Evolutionary conservation across 192 early-diverging fungal genomes (phyloP), one percentile per base, ranked within the genome.

Genomic region (Coemansia sp.): DNA sequence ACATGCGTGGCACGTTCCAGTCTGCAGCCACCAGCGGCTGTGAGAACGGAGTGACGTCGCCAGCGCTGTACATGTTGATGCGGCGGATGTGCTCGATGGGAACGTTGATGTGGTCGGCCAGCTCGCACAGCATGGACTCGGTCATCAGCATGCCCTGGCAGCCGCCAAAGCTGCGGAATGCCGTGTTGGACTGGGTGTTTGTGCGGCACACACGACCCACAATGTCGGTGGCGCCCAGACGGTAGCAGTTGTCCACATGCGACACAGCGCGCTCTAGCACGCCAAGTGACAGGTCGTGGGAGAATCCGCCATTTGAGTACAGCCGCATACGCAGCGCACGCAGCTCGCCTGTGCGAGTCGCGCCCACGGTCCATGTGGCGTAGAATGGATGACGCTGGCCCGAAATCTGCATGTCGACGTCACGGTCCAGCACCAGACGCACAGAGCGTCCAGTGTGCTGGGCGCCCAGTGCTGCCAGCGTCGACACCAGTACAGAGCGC

Each of bases 151-250:
- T 91, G 39, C 88, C 91, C 76, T 95, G 91, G 53, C 92, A 91
- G 19, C 84, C 91, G 53, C 93, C 93, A 65, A 94, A 95, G 26
- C 92, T 86, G 64, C 93, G 84, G 84, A 93, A 89, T 3, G 93
- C 92, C 47, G 92, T 94, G 80, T 93, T 94, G 61, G 90, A 89
- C 67, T 90, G 86, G 35, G 87, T 84, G 81, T 94, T 93, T 51
- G 93, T 94, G 58, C 87, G 87, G 70, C 91, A 93, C 25, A 92
- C 71, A 45, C 80, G 75, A 47, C 93, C 93, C 23, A 69, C 65
- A 38, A 90, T 74, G 47, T 85, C 80, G 6, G 87, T 67, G 69
- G 90, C 83, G 23, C 91, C 89, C 57, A 92, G 88, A 43, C 77
- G 79, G 85, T 94, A 95, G 68, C 86, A 85, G 69, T 92, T 92